Evolutionary conservation across 192 early-diverging fungal species (phyloP), one percentile per base, ranked within the genome.

Genomic region (Coemansia sp.): DNA sequence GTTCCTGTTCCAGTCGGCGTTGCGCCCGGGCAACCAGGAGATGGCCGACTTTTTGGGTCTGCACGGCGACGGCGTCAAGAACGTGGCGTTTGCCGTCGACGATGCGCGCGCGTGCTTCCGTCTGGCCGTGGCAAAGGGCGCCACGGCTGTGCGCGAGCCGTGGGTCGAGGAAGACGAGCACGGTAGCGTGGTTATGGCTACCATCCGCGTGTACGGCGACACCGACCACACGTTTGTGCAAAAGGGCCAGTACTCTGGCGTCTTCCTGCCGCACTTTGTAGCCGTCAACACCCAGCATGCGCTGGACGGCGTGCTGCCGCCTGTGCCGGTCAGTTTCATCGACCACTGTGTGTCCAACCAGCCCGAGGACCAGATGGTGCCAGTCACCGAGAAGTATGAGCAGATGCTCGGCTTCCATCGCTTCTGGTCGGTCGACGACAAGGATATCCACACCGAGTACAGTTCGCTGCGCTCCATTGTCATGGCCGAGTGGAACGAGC

Each of bases 351-450:
- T 98, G 42, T 92, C 89, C 13, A 98, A 97, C 84, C 94, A 97
- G 72, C 94, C 94, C 60, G 93, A 95, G 67, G 77, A 87, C 82
- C 83, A 91, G 82, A 96, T 98, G 94, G 72, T 87, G 29, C 67
- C 84, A 60, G 87, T 91, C 58, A 91, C 88, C 74, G 88, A 94
- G 62, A 82, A 88, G 61, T 96, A 98, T 80, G 94, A 96, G 82
- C 81, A 87, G 55, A 81, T 87, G 57, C 86, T 98, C n/a, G 93
- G 91, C 59, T 98, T 97, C 87, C 95, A 95, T 82, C 87, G 95
- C 44, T 98, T 97, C 89, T 97, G 94, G 94, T 94, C 92, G 41
- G 92, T 98, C 42, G 96, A 98, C 77, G 96, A 98, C 83, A 91
- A 84, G 55, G 91, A 95, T 77, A 93, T 98, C 45, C 88, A 92